Base-by-base conservation (phyloP, 1,284 basidiomycete genomes). In the Tilletia indica region DNA sequence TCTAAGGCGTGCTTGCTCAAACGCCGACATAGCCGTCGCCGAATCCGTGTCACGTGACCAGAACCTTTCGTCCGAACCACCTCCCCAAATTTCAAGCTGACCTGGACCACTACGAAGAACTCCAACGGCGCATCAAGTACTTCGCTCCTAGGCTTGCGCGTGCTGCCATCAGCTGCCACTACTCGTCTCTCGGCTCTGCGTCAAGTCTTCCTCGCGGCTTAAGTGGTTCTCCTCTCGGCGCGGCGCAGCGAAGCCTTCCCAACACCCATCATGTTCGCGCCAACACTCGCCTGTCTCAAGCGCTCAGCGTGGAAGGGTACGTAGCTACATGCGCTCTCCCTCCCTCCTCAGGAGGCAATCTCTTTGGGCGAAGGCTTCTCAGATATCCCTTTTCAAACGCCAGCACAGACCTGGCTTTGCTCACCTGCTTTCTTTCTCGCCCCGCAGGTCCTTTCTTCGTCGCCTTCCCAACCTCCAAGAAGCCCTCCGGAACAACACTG, bases 401-500 rank as follows among this genome's bases (percentile, higher is more conserved):
- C 25, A 31, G 25, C 25, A 31, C 25, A 31, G 25, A 2, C 25
- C 25, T 1, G 2, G 25, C 1, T 54, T 54, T n/a, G 2, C 38
- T 5, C n/a, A 34, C 19, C 12, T n/a, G 11, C 39, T 69, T 47
- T 34, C 31, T 48, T 66, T 47, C 16, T 42, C 11, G 21, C 31
- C 21, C 5, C 42, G 14, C 25, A 96, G 95, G 95, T 5, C 95
- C 95, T 25, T 97, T 91, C 86, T 97, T 98, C 82, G 92, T 96
- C 69, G 89, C 94, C 16, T 97, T 98, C 85, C 94, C 8, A 93
- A 94, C 81, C 87, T 98, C 74, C 89, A 90, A 56, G 90, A 94
- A 70, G 92, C 95, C 2, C 86, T 94, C 70, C 87, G 90, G 77
- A 91, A 91, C 86, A 93, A 93, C 85, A 88, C 90, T 38, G 89